Evolutionary conservation across 2,329 filamentous ascomycete species (phyloP).

Genomic region (Pseudogymnoascus sp.): DNA sequence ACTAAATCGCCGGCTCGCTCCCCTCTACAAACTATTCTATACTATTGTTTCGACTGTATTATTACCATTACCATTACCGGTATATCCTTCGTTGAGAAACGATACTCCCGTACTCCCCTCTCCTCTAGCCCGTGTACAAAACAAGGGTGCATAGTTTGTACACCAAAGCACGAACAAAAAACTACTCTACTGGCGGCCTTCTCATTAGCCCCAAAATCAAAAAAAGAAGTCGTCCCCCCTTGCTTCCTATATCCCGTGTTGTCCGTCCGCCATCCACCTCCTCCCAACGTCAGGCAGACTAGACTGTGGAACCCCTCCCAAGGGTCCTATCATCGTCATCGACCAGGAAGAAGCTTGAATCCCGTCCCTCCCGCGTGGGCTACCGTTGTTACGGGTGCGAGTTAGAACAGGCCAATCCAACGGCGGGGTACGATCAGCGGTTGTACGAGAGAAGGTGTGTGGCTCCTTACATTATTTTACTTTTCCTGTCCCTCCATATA

Average conservation of each 20-base stretch:
- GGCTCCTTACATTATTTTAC: neutral
- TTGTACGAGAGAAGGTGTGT: neutral
- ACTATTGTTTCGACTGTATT: neutral
- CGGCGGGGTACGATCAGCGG: conserved; percentile 6
- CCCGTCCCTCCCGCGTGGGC: conserved; percentile 6
- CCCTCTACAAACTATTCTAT: neutral
- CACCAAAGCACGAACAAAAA: neutral
- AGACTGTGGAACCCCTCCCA: neutral
- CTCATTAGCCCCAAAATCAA: conserved; percentile 3
- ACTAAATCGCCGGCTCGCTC: neutral
- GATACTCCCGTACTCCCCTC: neutral
- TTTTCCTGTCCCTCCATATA: neutral
- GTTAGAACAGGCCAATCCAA: conserved; percentile 2
- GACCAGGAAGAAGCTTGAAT: conserved; percentile 8
- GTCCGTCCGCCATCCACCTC: neutral
- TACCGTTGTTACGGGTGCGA: conserved; percentile 7
- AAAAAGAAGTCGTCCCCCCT: neutral
- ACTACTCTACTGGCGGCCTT: neutral
- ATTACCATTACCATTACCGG: neutral
- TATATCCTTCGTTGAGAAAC: neutral
- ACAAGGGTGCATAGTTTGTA: neutral
- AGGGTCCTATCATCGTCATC: conserved; percentile 1
- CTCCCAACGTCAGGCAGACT: neutral
- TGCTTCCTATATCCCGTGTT: conserved; percentile 5
- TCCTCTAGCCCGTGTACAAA: neutral